Conservation (phyloP, 176 grass and related monocot genomes). For the Saccharum officinarum region DNA sequence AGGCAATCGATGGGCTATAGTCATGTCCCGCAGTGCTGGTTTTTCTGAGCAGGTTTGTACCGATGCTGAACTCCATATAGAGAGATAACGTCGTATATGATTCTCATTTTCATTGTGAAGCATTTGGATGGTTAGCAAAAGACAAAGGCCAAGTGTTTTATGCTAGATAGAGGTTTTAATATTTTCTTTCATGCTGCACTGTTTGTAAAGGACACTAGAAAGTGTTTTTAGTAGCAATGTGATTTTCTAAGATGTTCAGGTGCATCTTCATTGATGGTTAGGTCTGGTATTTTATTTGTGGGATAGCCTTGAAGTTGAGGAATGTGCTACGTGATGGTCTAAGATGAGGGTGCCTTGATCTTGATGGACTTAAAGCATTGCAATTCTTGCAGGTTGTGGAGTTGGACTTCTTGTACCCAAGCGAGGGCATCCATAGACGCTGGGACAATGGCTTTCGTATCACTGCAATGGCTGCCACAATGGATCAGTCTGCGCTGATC, state of each 20-base stretch:
- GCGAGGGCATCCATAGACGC: constrained; percentile 69
- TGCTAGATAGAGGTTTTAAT: neutral
- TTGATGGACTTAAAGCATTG: neutral
- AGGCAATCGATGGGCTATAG: constrained; percentile 66
- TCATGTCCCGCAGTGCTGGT: constrained; percentile 73
- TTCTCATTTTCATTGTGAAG: neutral
- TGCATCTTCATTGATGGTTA: neutral
- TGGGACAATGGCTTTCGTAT: constrained; percentile 71
- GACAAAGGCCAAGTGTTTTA: neutral
- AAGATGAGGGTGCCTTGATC: neutral
- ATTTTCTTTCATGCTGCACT: neutral
- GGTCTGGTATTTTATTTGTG: neutral
- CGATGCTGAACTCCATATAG: neutral
- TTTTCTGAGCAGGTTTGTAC: constrained; percentile 55
- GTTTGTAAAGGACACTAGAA: neutral
- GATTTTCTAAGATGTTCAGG: neutral
- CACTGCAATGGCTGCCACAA: constrained; percentile 65
- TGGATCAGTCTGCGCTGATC: constrained; percentile 66
- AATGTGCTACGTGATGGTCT: neutral
- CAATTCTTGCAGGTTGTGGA: constrained; percentile 59
- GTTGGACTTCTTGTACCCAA: constrained; percentile 76
- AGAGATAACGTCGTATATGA: neutral
- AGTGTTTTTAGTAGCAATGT: neutral
- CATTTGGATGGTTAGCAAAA: neutral
- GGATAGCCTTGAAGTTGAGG: neutral